Evolutionary conservation across 768 basidiomycete species (phyloP), one percentile per base, ranked within the genome.

Genomic region (Suillus variegatus): DNA sequence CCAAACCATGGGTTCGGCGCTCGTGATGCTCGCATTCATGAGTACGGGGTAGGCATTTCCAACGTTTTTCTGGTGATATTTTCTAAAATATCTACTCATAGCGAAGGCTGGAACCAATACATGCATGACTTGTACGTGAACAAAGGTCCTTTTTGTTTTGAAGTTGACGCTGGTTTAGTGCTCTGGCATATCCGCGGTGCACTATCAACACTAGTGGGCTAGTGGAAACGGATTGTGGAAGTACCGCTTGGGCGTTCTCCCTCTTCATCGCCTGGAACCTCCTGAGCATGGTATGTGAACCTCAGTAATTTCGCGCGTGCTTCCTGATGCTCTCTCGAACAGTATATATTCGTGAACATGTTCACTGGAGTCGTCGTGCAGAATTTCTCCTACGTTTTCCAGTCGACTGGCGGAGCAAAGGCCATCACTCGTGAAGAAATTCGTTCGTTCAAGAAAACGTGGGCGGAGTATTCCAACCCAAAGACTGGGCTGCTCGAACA

Each of bases 321-420:
- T 65, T 57, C 62, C 43, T 28, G 14, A 49, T 63, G 12, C 40
- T 63, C 22, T 69, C 65, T 25, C 32, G 43, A 35, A 6, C 74
- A 96, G 95, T 97, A 95, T 76, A 95, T 98, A 71, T 95, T 98
- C 76, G 86, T 92, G 68, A 97, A 97, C 78, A 88, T 97, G 89
- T 96, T 96, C 75, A 95, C 94, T 77, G 94, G 93, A 91, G 93
- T 96, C 66, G 90, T 97, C 62, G 95, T 97, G 69, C 91, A 98
- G 77, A 95, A 91, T 73, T 98, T 99, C 77, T 93, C 94, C 22
- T 97, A 96, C 75, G 93, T 97, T 9, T 97, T 95, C 79, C 94
- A 96, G 77, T 85, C 90, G 40, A 89, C 92, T 12, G 88, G 90
- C 6, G 89, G 89, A n/a, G 87, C 91, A 20, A 92, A 86, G 67